Evolutionary conservation across 73 alveolate genomes (phyloP).

Genomic region (Paramecium pentaurelia): DNA sequence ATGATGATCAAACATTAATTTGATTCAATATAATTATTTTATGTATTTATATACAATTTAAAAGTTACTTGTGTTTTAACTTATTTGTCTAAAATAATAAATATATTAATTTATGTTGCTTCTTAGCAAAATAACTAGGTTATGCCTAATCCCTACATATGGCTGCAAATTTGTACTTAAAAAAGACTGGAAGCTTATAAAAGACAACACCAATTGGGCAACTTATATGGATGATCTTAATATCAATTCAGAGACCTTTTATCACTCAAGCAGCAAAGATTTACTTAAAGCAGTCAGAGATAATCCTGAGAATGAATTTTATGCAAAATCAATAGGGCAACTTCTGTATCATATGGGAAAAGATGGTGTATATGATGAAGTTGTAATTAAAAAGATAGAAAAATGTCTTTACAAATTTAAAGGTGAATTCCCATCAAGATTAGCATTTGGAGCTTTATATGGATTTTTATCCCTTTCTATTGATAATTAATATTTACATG

Average conservation of each 20-base stretch:
- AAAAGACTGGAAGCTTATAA: neutral
- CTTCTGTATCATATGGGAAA: constrained; percentile 27
- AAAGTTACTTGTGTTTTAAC: neutral
- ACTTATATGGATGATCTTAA: constrained; percentile 10
- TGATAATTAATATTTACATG: neutral
- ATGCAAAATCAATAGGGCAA: neutral
- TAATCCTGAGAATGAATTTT: neutral
- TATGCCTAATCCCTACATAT: neutral
- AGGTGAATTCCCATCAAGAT: neutral
- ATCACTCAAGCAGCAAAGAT: neutral
- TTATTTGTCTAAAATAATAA: neutral
- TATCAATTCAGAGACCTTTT: constrained; percentile 31
- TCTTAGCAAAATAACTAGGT: neutral
- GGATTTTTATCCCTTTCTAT: neutral
- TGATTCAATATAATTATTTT: neutral
- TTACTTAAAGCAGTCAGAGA: neutral
- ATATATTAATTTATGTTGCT: neutral
- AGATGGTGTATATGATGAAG: neutral
- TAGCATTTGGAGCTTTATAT: constrained; percentile 32
- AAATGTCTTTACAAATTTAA: constrained; percentile 30
- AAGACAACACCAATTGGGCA: neutral
- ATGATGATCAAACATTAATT: neutral
- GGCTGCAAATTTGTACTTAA: neutral
- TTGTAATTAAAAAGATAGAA: neutral
- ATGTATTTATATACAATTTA: neutral